Base-by-base conservation (phyloP, 1,284 basidiomycete species). In the Moesziomyces sp. region DNA sequence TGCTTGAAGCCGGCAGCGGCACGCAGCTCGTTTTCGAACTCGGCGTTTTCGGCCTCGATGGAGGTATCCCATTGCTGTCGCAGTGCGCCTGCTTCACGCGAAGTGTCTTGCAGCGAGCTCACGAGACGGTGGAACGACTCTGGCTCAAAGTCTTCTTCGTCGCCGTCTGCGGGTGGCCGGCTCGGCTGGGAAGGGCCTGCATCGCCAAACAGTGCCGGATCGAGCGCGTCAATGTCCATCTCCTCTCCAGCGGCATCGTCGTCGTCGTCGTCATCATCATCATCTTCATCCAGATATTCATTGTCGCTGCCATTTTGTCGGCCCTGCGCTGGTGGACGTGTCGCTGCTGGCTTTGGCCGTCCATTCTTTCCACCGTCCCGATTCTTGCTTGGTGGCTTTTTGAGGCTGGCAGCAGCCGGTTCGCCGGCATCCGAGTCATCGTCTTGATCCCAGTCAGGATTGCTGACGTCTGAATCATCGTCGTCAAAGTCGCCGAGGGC, bases 11-110 rank as follows among this genome's bases (percentile, higher is more conserved):
- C 74, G 19, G 77, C 72, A 7, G 77, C 69, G 13, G 72, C 78
- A 21, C 76, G 67, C 9, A 81, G 72, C 66, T 81, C 79, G 52
- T 76, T 74, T 38, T 81, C 77, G 52, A 81, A 81, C 26, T 76
- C 77, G 38, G 73, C 76, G 42, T 73, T 77, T 46, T 80, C 78
- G 18, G 62, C 69, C 48, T 77, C 72, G 67, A 80, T 80, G 24
- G 76, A 77, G 38, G 68, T 69, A 43, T 76, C 77, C 78, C 78
- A 80, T 3, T 55, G 58, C 19, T 65, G 59, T 8, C 73, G 66
- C 14, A 66, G 63, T 1, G 73, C 68, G 18, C 68, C 64, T 4
- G 62, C 52, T 30, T 60, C 57, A 5, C 59, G 63, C n/a, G 77
- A 65, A 8, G 71, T 72, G 21, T 75, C 73, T 30, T 74, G 65